Conservation (phyloP, 306 rosid genomes). For the Cucurbita moschata region DNA sequence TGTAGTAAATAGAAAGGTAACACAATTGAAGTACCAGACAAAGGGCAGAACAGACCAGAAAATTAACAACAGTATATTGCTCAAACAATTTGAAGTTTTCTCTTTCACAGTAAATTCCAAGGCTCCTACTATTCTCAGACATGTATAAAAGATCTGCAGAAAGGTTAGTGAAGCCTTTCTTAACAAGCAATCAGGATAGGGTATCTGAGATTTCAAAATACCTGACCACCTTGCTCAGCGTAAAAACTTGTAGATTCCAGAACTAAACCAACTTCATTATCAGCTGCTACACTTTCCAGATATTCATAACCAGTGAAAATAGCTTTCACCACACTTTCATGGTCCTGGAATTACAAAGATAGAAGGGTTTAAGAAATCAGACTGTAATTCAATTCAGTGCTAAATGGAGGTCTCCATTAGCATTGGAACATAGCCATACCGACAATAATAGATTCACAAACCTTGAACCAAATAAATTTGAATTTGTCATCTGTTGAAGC, state of each 20-base stretch:
- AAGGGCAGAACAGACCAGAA: not conserved
- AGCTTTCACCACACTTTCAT: conserved; percentile 62
- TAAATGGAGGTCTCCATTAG: not conserved
- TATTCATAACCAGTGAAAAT: conserved; percentile 73
- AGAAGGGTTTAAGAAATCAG: not conserved
- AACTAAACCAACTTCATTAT: conserved; percentile 59
- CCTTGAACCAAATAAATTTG: conserved; percentile 72
- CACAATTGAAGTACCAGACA: not conserved
- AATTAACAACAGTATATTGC: not conserved
- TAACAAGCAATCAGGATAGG: not conserved
- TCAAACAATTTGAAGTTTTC: not conserved
- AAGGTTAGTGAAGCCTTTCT: not conserved
- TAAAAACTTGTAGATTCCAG: conserved; percentile 90
- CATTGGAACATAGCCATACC: not conserved
- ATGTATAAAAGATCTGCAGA: not conserved
- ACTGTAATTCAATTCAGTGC: not conserved
- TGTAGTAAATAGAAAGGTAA: not conserved
- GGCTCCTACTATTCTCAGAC: not conserved
- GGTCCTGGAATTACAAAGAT: conserved; percentile 40
- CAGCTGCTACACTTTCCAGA: conserved; percentile 37
- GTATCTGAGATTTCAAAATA: conserved; percentile 13
- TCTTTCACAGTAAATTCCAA: not conserved
- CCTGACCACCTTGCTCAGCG: conserved; percentile 99
- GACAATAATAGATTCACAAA: conserved; percentile 11
- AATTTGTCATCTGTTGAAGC: conserved; percentile 72